Percentiles rank a stretch among this genome's conserved stretches.
Conservation (phyloP, 176 grass and related monocot species). For the Musa beccarii region DNA sequence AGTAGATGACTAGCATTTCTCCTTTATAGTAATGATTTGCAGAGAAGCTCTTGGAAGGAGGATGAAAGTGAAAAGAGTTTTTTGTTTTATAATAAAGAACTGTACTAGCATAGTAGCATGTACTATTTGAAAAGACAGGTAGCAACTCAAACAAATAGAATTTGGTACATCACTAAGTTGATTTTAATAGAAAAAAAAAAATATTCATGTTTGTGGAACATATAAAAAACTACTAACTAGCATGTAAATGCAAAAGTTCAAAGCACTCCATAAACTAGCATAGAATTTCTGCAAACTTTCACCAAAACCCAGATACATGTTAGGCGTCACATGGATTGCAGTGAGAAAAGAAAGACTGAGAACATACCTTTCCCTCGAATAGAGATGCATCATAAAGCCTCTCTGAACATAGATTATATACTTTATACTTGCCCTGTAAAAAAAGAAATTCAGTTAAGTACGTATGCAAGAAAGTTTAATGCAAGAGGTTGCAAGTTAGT, state of each 20-base stretch:
- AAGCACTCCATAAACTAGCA: background rate
- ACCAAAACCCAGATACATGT: too few relatives aligned
- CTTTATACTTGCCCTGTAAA: slow-evolving; percentile 94
- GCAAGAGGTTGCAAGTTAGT: background rate
- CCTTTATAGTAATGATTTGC: background rate
- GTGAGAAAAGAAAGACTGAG: background rate
- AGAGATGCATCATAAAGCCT: slow-evolving; percentile 93
- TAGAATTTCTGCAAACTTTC: background rate
- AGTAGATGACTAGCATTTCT: background rate
- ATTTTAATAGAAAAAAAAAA: background rate
- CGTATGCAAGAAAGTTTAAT: background rate
- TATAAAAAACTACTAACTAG: background rate
- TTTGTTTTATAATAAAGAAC: background rate
- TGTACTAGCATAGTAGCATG: too few relatives aligned
- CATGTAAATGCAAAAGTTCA: background rate
- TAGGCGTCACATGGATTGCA: too few relatives aligned
- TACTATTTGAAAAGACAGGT: background rate
- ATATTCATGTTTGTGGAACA: background rate
- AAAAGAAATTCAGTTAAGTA: slow-evolving; percentile 16
- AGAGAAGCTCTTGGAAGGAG: background rate
- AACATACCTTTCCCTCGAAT: slow-evolving; percentile 94
- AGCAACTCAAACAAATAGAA: background rate
- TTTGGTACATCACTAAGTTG: background rate
- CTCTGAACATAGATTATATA: slow-evolving; percentile 98
- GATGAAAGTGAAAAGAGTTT: background rate